Evolutionary conservation across 2,329 filamentous ascomycete genomes (phyloP).

Genomic region (Trichoderma sp.): DNA sequence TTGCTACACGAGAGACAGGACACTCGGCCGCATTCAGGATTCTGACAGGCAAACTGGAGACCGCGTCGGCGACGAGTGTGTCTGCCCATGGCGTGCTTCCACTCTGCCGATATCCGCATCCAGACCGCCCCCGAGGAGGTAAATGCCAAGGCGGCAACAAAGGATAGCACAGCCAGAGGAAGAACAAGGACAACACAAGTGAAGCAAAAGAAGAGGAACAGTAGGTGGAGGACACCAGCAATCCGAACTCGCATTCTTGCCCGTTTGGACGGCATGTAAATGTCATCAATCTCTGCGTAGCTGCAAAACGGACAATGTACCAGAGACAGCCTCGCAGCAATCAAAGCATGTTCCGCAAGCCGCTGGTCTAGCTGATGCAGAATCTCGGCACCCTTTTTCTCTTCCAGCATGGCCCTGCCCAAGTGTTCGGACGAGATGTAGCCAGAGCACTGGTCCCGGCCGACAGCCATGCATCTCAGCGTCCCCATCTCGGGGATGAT

Average conservation of each 20-base stretch:
- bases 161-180: conserved; percentile 53
- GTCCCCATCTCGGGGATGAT: conserved; percentile 74
- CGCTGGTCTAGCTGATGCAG: conserved; percentile 78
- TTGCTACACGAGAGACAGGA: conserved; percentile 86
- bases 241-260: conserved; percentile 61
- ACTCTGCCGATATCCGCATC: conserved; percentile 48
- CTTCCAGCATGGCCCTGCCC: conserved; percentile 70
- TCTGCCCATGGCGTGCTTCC: conserved; percentile 65
- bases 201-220: conserved; percentile 58
- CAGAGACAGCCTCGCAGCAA: conserved; percentile 73
- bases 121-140: conserved; percentile 50
- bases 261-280: conserved; percentile 64
- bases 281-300: conserved; percentile 86
- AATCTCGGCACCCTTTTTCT: conserved; percentile 71
- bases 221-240: conserved; percentile 52
- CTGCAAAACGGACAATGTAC: conserved; percentile 87
- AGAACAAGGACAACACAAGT: conserved; percentile 61
- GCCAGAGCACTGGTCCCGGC: conserved; percentile 72
- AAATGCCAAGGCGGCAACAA: conserved; percentile 50
- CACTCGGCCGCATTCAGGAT: conserved; percentile 65
- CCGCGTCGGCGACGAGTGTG: conserved; percentile 72
- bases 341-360: conserved; percentile 74
- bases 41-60: conserved; percentile 76
- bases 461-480: conserved; percentile 80
- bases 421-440: conserved; percentile 71